Percentiles rank a stretch among this genome's conserved stretches.
phyloP scores from a whole-genome alignment of 2,329 filamentous ascomycete species.

The Colletotrichum siamense region DNA sequence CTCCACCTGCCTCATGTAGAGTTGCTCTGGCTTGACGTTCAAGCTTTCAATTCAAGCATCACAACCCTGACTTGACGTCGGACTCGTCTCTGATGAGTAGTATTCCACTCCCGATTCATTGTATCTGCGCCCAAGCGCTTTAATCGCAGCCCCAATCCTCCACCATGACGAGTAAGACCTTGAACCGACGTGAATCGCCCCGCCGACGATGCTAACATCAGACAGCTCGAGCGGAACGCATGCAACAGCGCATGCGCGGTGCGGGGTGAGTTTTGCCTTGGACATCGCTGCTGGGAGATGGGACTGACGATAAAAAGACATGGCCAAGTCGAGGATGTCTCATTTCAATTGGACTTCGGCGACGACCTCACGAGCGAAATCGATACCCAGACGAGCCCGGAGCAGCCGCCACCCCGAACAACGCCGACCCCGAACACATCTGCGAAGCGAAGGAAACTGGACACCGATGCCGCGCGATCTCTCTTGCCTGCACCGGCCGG shows the following conservation, averaged over 20 bases:
- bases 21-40: background rate
- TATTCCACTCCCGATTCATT: background rate
- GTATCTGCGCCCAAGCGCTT: background rate
- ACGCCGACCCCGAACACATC: constrained; percentile 53
- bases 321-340: constrained; percentile 64
- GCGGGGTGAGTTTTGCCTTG: constrained; percentile 55
- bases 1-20: background rate
- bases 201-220: constrained; percentile 3
- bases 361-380: constrained; percentile 23
- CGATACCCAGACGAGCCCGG: constrained; percentile 7
- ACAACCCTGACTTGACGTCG: background rate
- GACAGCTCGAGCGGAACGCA: constrained; percentile 63
- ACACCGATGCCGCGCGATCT: constrained; percentile 11
- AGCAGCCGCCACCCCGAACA: constrained; percentile 14
- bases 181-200: background rate
- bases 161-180: constrained; percentile 39
- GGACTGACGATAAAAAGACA: constrained; percentile 40
- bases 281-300: background rate
- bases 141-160: background rate
- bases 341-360: constrained; percentile 56
- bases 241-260: constrained; percentile 69
- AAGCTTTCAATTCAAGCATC: background rate
- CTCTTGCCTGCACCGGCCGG: constrained; percentile 12
- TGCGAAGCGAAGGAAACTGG: constrained; percentile 49
- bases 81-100: background rate